Evolutionary conservation across 495 filamentous ascomycete genomes (phyloP).

Genomic region (Amphirosellinia nigrospora): DNA sequence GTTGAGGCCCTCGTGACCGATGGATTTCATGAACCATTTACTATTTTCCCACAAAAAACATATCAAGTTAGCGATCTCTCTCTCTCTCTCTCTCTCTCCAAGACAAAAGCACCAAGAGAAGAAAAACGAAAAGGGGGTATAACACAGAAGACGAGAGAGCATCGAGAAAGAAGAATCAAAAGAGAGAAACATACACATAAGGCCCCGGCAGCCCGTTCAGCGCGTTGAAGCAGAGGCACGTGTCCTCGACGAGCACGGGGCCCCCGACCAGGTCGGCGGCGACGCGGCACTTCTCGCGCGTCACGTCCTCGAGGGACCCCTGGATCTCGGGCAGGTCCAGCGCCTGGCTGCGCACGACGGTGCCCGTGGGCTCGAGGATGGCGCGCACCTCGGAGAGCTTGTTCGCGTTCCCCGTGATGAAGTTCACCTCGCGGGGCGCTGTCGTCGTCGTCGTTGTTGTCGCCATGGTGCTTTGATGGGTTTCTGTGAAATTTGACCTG

Average conservation of each 20-base stretch:
- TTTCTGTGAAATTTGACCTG: not conserved
- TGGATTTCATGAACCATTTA: slow-evolving; percentile 87
- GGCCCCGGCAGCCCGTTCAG: slow-evolving; percentile 90
- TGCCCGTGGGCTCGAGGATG: slow-evolving; percentile 73
- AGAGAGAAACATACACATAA: slow-evolving; percentile 74
- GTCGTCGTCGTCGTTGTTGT: slow-evolving; percentile 23
- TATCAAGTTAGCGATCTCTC: slow-evolving; percentile 20
- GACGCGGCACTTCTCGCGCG: slow-evolving; percentile 80
- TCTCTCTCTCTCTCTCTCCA: not conserved
- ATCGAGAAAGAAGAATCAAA: not conserved
- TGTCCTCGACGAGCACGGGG: slow-evolving; percentile 95
- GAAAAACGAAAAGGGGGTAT: no score
- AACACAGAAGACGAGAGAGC: not conserved
- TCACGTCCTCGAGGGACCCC: slow-evolving; percentile 90
- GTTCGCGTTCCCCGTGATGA: slow-evolving; percentile 95
- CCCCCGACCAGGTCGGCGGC: slow-evolving; percentile 76
- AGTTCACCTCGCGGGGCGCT: slow-evolving; percentile 66
- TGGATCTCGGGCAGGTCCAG: slow-evolving; percentile 90
- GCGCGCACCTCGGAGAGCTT: slow-evolving; percentile 87
- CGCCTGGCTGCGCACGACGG: slow-evolving; percentile 72
- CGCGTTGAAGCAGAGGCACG: slow-evolving; percentile 89
- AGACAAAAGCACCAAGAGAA: no score
- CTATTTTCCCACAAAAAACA: slow-evolving; percentile 47
- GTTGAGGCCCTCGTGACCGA: slow-evolving; percentile 86
- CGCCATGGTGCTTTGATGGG: not conserved